Percentiles rank a stretch among this genome's conserved stretches.
Evolutionary conservation across 1,139 yeast genomes (phyloP).

Genomic region (Debaryomyces nepalensis): DNA sequence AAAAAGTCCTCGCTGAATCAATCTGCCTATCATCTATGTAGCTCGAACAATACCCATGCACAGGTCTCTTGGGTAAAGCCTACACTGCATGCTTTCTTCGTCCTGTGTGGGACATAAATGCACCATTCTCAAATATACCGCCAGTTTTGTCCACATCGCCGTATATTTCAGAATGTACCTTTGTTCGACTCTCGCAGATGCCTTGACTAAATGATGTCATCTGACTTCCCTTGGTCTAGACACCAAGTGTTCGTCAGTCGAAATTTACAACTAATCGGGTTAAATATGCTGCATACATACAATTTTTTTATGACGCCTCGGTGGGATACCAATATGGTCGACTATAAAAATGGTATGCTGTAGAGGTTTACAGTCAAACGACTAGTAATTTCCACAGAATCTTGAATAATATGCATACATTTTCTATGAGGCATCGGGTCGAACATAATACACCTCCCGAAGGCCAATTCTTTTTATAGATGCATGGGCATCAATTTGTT

Average conservation of each 20-base stretch:
- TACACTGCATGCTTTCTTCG: background rate
- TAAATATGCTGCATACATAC: slow-evolving; percentile 2
- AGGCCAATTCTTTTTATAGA: slow-evolving; percentile 5
- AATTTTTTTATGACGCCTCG: too few species aligned
- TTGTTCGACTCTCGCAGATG: background rate
- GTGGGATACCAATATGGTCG: too few species aligned
- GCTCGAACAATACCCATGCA: too few species aligned
- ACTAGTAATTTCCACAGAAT: background rate
- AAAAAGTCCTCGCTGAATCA: background rate
- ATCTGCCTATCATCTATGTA: slow-evolving; percentile 2
- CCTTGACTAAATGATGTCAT: too few species aligned
- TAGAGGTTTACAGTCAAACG: background rate
- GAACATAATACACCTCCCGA: background rate
- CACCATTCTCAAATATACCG: background rate
- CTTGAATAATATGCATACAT: background rate
- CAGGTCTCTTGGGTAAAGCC: too few species aligned
- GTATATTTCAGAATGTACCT: background rate
- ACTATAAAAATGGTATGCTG: slow-evolving; percentile 1
- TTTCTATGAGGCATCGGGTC: background rate
- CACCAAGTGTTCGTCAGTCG: background rate
- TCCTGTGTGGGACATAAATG: background rate
- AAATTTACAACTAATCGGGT: background rate
- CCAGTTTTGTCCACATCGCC: too few species aligned
- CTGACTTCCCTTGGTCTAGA: slow-evolving; percentile 6
- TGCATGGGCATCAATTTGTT: slow-evolving; percentile 10